These are phyloP conservation scores for Leptographium wingfieldii DNA, from an alignment of 2,329 filamentous ascomycete species.

Conservation along the genomic window DNA sequence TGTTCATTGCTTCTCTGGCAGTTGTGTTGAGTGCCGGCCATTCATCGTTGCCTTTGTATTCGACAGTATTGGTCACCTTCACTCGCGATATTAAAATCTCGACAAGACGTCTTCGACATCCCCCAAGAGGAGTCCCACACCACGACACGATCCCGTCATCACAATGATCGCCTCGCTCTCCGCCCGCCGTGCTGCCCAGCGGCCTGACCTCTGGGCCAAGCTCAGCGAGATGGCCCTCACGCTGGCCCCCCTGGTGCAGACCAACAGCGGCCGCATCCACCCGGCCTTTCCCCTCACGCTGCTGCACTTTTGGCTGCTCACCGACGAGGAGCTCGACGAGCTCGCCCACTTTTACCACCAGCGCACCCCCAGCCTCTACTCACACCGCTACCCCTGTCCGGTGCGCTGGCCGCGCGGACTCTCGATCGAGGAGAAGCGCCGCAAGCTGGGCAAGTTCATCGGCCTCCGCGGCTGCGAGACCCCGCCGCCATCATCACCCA, in stretches of 20 bases:
- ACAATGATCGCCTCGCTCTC: slow-evolving; percentile 18
- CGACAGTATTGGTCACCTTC: too few species aligned
- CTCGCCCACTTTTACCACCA: slow-evolving; percentile 66
- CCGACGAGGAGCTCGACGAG: slow-evolving; percentile 54
- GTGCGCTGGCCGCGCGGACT: slow-evolving; percentile 45
- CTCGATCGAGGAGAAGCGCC: slow-evolving; percentile 52
- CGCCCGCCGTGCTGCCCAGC: slow-evolving; percentile 26
- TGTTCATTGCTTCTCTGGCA: too few species aligned
- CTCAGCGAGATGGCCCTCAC: slow-evolving; percentile 52
- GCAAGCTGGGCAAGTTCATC: slow-evolving; percentile 62
- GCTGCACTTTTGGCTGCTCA: slow-evolving; percentile 62
- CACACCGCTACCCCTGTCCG: slow-evolving; percentile 52
- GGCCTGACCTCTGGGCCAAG: slow-evolving; percentile 45
- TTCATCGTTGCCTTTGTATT: too few species aligned
- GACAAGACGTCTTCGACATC: not conserved
- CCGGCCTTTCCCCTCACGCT: slow-evolving; percentile 52
- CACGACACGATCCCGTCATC: too few species aligned
- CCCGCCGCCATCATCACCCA: not conserved
- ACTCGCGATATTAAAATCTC: too few species aligned
- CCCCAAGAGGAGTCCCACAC: not conserved
- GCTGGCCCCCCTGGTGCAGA: slow-evolving; percentile 54
- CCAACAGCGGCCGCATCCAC: slow-evolving; percentile 49
- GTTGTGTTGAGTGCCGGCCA: too few species aligned
- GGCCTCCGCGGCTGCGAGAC: slow-evolving; percentile 47
- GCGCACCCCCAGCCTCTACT: slow-evolving; percentile 41